These are phyloP conservation scores for Primulina tabacum DNA, from an alignment of 257 asterid genomes.

Conservation along the genomic window DNA sequence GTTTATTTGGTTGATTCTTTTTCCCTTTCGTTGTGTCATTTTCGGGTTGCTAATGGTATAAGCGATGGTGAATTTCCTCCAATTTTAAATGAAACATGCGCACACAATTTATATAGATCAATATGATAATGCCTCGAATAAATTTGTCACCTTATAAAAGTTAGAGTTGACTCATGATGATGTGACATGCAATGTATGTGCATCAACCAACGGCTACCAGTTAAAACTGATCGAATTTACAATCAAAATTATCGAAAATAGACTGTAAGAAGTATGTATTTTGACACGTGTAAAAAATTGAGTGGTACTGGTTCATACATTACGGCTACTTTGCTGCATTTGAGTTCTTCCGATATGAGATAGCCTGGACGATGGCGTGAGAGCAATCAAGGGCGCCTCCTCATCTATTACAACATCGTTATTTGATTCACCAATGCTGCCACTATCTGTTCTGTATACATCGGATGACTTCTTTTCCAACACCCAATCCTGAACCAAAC, in stretches of 20 bases:
- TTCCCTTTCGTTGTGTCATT: background rate
- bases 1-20: too few species aligned
- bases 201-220: background rate
- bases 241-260: background rate
- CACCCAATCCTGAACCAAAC: constrained; percentile 50
- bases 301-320: constrained; percentile 21
- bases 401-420: constrained; percentile 36
- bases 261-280: background rate
- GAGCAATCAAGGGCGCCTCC: constrained; percentile 55
- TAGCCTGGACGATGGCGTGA: constrained; percentile 40
- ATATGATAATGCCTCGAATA: background rate
- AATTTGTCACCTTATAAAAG: background rate
- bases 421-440: constrained; percentile 22
- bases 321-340: constrained; percentile 42
- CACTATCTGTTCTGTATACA: constrained; percentile 42
- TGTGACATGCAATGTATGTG: background rate
- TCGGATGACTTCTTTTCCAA: constrained; percentile 78
- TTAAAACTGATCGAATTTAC: background rate
- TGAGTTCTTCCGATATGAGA: constrained; percentile 51
- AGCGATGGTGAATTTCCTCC: background rate
- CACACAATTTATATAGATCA: too few species aligned
- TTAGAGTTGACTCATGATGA: background rate
- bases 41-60: background rate
- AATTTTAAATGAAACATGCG: too few species aligned
- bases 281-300: background rate